These are phyloP conservation scores for Solanum arcanum DNA, from an alignment of 257 asterid species.

Conservation along the genomic window DNA sequence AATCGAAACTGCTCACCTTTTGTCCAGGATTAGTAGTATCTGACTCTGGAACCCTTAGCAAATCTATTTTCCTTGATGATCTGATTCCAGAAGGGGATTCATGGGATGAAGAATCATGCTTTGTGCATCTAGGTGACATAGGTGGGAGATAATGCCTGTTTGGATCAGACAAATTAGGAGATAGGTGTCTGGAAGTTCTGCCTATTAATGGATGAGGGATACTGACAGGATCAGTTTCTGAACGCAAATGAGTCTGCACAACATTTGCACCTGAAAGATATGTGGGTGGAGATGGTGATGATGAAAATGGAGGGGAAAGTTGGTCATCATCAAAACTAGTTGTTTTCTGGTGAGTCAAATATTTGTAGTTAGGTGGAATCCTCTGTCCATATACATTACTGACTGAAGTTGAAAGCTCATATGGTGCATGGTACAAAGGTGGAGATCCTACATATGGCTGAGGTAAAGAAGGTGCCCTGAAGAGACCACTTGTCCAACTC, in stretches of 20 bases:
- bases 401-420: slow-evolving; percentile 48
- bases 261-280: slow-evolving; percentile 24
- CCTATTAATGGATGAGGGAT: slow-evolving; percentile 77
- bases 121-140: slow-evolving; percentile 55
- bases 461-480: slow-evolving; percentile 42
- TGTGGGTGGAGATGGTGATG: slow-evolving; percentile 81
- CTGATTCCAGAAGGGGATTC: slow-evolving; percentile 67
- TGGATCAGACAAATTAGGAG: slow-evolving; percentile 86
- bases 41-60: slow-evolving; percentile 50
- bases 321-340: slow-evolving; percentile 37
- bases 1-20: slow-evolving; percentile 33
- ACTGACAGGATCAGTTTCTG: slow-evolving; percentile 85
- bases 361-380: slow-evolving; percentile 32
- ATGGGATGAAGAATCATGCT: slow-evolving; percentile 60
- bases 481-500: slow-evolving; percentile 89
- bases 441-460: slow-evolving; percentile 58
- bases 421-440: slow-evolving; percentile 49
- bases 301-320: slow-evolving; percentile 86
- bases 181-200: slow-evolving; percentile 59
- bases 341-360: slow-evolving; percentile 25
- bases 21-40: slow-evolving; percentile 42
- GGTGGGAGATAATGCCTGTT: slow-evolving; percentile 84
- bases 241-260: slow-evolving; percentile 27
- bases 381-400: slow-evolving; percentile 29
- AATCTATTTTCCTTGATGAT: slow-evolving; percentile 52